Conservation (phyloP, 176 grass and related monocot genomes). For the Raddia guianensis region DNA sequence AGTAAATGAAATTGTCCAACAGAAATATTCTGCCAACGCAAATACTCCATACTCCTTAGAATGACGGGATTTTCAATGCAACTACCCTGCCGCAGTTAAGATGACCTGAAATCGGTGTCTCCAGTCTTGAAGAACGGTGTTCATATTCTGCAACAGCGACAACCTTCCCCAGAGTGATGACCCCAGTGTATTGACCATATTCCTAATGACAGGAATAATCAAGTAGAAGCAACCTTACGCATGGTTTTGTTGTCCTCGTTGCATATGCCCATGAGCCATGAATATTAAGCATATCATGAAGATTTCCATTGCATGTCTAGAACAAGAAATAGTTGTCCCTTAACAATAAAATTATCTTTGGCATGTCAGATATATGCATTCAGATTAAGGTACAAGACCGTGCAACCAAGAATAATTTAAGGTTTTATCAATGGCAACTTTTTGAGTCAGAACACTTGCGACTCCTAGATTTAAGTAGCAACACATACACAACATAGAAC, state of each 20-base stretch:
- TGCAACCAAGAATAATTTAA: background rate
- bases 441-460: background rate
- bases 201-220: background rate
- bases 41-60: too few relatives aligned
- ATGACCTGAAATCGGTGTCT: background rate
- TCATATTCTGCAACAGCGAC: background rate
- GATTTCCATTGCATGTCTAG: background rate
- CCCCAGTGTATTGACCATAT: too few relatives aligned
- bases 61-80: too few relatives aligned
- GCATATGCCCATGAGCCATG: background rate
- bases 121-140: background rate
- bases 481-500: constrained; percentile 4
- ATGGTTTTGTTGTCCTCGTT: background rate
- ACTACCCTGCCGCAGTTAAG: too few relatives aligned
- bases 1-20: too few relatives aligned
- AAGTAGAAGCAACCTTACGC: background rate
- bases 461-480: background rate
- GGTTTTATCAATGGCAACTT: too few relatives aligned
- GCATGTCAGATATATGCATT: background rate
- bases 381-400: background rate
- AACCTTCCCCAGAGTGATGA: background rate
- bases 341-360: background rate
- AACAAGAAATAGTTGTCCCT: background rate
- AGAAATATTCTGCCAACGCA: too few relatives aligned
- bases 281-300: background rate